Percentiles rank a stretch among this genome's conserved stretches.
Conservation (phyloP, 345 rosid genomes). For the Iberis pinnata region DNA sequence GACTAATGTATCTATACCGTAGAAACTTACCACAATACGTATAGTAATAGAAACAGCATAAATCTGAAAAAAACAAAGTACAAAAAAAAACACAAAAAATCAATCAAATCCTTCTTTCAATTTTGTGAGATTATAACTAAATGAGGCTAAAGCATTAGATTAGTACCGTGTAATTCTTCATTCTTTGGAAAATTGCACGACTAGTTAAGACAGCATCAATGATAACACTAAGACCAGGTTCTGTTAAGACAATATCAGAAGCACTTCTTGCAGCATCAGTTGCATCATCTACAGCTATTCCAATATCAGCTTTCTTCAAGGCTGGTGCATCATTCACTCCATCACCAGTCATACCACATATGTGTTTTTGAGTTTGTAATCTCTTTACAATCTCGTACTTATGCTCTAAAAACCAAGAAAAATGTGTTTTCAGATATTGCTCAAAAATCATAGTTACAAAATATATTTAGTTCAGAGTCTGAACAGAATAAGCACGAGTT, state of each 20-base stretch:
- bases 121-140: neutral
- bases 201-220: slow-evolving; percentile 54
- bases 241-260: slow-evolving; percentile 58
- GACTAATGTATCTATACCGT: neutral
- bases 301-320: slow-evolving; percentile 58
- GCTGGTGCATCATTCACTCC: slow-evolving; percentile 68
- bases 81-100: too few species aligned
- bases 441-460: neutral
- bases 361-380: slow-evolving; percentile 46
- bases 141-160: neutral
- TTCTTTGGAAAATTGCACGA: slow-evolving; percentile 58
- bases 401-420: slow-evolving; percentile 35
- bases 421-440: neutral
- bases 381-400: slow-evolving; percentile 51
- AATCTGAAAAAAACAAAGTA: slow-evolving; percentile 30
- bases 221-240: slow-evolving; percentile 60
- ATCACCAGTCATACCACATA: slow-evolving; percentile 57
- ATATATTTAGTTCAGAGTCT: too few species aligned
- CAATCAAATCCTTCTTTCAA: too few species aligned
- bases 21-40: slow-evolving; percentile 51
- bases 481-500: too few species aligned
- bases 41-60: slow-evolving; percentile 64
- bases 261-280: slow-evolving; percentile 61
- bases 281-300: slow-evolving; percentile 59
- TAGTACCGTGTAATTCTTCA: slow-evolving; percentile 57